These are phyloP conservation scores for Tricholoma matsutake DNA, from an alignment of 768 basidiomycete genomes.

Conservation along the genomic window DNA sequence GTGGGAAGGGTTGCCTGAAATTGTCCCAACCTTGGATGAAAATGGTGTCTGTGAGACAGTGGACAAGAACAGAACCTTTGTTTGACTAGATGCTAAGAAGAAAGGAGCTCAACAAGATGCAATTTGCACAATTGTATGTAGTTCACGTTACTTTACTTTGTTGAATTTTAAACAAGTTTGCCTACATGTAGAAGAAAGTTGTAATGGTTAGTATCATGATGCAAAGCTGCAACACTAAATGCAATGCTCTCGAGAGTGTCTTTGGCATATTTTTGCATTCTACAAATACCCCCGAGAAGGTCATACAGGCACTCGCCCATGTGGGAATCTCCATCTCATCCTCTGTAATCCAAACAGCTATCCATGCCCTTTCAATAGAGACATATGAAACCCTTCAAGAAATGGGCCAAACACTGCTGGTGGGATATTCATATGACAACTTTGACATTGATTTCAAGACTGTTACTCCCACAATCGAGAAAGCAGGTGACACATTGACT, in stretches of 20 bases:
- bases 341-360: conserved; percentile 18
- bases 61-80: background rate
- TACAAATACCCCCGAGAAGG: conserved; percentile 20
- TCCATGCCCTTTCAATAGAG: conserved; percentile 22
- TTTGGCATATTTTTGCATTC: conserved; percentile 30
- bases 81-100: background rate
- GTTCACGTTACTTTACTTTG: background rate
- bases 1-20: background rate
- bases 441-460: too few relatives aligned
- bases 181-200: background rate
- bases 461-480: conserved; percentile 24
- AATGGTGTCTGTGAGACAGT: background rate
- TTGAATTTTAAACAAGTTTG: background rate
- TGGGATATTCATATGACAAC: conserved; percentile 10
- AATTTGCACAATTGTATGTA: too few relatives aligned
- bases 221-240: background rate
- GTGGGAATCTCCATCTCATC: conserved; percentile 26
- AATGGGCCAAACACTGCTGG: conserved; percentile 22
- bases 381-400: conserved; percentile 10
- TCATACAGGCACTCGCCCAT: conserved; percentile 27
- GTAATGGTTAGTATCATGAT: too few relatives aligned
- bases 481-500: conserved; percentile 13
- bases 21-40: too few relatives aligned
- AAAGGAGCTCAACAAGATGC: background rate
- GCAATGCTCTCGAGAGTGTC: conserved; percentile 23